Evolutionary conservation across 75 land plant genomes (phyloP), one percentile per base, ranked within the genome.

Genomic region (Pinus taeda): DNA sequence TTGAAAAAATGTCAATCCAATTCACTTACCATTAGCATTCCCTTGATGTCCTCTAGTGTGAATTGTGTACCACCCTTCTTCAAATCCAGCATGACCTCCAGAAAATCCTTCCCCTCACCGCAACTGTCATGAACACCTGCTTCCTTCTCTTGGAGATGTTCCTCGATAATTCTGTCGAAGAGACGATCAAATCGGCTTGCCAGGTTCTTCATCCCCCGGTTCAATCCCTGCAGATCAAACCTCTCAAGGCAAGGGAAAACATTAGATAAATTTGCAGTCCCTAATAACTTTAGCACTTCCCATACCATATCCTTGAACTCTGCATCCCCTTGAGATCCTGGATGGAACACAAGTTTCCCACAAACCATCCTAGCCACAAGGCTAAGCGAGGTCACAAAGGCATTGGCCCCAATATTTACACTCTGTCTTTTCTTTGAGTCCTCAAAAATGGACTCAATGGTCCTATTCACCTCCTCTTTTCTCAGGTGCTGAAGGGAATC

Each of bases 191-290:
- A 74, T 8, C 66, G 64, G 18, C 57, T 1, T 15, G 60, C 60
- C 11, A 74, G n/a, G 9, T 8, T 57, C 36, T 57, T 57, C 14
- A 6, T 74, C 29, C 57, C 26, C 4, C 33, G 18, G 3, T 57
- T 26, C 20, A 74, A 15, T 17, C 75, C 75, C 60, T 74, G 75
- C 29, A 57, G 33, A 74, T 74, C 62, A 57, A 74, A 57, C 75
- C 36, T 49, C 60, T 18, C 33, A 13, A 74, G 75, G 26, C 15
- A 22, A 26, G 75, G 75, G 24, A 74, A 74, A 74, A 45, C 7
- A 36, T 36, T 59, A 24, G 74, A 39, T 21, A 73, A 24, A 24
- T 73, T 73, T 6, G 74, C 57, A 21, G 6, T 20, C 74, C 29
- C 74, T 21, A 2, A 2, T 24, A 49, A 39, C 74, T 45, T 2